These are phyloP conservation scores for Xylariaceae sp. DNA, from an alignment of 2,329 filamentous ascomycete genomes.

Conservation along the genomic window DNA sequence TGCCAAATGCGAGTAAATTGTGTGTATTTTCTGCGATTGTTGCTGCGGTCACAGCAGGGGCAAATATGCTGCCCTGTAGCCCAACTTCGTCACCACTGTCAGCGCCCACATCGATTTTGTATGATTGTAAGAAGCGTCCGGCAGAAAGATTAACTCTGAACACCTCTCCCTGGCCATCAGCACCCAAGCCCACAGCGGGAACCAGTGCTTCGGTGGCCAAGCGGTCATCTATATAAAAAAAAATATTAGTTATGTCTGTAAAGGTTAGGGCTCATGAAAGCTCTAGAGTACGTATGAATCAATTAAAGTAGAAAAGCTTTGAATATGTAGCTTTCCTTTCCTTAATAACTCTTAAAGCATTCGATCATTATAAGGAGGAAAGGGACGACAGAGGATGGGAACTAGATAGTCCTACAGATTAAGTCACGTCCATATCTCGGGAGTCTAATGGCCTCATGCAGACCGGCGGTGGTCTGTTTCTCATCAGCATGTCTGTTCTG, in stretches of 20 bases:
- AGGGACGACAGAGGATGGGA: background rate
- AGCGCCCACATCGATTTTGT: slow-evolving; percentile 86
- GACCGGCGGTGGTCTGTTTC: slow-evolving; percentile 55
- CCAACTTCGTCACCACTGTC: slow-evolving; percentile 78
- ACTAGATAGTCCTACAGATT: slow-evolving; percentile 44
- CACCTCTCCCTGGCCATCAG: slow-evolving; percentile 86
- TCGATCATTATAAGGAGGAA: no score
- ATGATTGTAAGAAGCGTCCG: slow-evolving; percentile 92
- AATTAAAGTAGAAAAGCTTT: no score
- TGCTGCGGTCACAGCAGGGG: slow-evolving; percentile 85
- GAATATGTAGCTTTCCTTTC: no score
- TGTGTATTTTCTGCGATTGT: slow-evolving; percentile 89
- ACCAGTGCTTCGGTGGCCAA: slow-evolving; percentile 84
- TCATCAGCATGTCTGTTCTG: slow-evolving; percentile 1
- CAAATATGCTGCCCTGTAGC: slow-evolving; percentile 76
- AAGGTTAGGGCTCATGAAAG: no score
- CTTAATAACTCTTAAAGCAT: no score
- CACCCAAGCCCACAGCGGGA: slow-evolving; percentile 85
- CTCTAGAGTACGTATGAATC: no score
- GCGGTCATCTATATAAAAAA: slow-evolving; percentile 55
- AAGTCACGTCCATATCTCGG: slow-evolving; percentile 92
- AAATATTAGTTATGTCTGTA: background rate
- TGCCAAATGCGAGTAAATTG: slow-evolving; percentile 91
- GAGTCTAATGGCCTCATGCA: slow-evolving; percentile 87
- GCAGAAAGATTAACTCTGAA: slow-evolving; percentile 91